Conservation (phyloP, 202 grass and related monocot genomes). For the Eragrostis tef region DNA sequence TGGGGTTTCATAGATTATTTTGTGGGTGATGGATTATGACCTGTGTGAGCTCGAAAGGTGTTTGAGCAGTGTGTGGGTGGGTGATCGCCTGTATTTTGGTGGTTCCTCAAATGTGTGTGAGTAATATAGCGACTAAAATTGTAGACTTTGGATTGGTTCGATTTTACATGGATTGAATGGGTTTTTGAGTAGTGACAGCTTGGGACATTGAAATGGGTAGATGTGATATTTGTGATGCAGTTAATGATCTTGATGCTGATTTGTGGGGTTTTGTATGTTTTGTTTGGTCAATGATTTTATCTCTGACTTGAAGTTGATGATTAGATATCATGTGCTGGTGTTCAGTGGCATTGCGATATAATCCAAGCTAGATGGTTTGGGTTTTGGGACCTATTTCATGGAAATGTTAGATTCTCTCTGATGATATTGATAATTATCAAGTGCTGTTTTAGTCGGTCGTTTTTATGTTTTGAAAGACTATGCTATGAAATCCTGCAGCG, state of each 20-base stretch:
- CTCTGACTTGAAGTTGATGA: neutral
- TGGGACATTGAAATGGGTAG: neutral
- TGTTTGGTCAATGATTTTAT: neutral
- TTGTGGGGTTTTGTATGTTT: neutral
- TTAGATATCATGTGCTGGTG: neutral
- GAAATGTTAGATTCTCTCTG: neutral
- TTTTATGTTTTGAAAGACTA: neutral
- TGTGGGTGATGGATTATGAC: neutral
- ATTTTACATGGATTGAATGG: neutral
- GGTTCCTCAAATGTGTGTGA: neutral
- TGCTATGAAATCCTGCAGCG: neutral
- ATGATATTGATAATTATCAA: neutral
- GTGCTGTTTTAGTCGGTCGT: neutral
- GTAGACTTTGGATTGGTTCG: neutral
- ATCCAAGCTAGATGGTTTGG: neutral
- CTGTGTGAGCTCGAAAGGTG: neutral
- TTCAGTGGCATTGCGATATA: neutral
- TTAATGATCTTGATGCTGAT: neutral
- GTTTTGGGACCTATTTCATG: neutral
- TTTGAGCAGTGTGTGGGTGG: neutral
- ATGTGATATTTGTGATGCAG: neutral
- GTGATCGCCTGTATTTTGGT: constrained; percentile 1
- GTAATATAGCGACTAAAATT: neutral
- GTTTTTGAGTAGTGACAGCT: neutral
- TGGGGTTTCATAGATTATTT: neutral